Evolutionary conservation across 345 rosid species (phyloP), one percentile per base, ranked within the genome.

Genomic region (Euclidium syriacum): DNA sequence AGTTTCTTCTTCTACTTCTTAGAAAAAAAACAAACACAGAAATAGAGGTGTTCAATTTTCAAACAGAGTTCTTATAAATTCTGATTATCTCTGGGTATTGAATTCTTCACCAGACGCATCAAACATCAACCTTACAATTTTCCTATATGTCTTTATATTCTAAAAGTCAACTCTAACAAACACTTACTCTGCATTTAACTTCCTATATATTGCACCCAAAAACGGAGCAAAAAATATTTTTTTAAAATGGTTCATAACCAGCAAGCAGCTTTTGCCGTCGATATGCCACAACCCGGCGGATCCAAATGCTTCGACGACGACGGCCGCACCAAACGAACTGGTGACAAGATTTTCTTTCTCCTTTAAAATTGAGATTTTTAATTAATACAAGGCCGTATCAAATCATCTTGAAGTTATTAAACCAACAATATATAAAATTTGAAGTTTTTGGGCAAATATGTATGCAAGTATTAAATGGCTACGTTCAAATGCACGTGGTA

Each of bases 291-390:
- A 4, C 72, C 65, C 34, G 62, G 48, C 5, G 88, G 71, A 50
- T 80, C 89, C 68, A 64, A 82, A 36, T 78, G 77, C 76, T 81
- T 84, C 40, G 96, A 91, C 25, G 96, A 91, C 17, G 98, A 91
- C 5, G 96, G 88, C 4, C 82, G 78, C 16, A 78, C 39, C 66
- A 86, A 83, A 65, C 50, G 98, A 78, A 83, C 88, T 46, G 96
- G 98, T 88, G 70, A 27, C 8, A 22, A 11, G 3, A 38, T 52
- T 47, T 55, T 6, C 10, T 51, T 25, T 25, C 22, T 59, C 54
- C 12, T 27, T 23, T 12, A 8, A 5, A 11, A 47, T 26, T 23
- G 3, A 29, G 24, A n/a, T n/a, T n/a, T n/a, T n/a, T n/a, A n/a
- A n/a, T n/a, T n/a, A n/a, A n/a, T n/a, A n/a, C n/a, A n/a, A n/a